Percentiles rank a stretch among this genome's conserved stretches.
phyloP scores from a whole-genome alignment of 2,329 filamentous ascomycete species.

The Colletotrichum viniferum region DNA sequence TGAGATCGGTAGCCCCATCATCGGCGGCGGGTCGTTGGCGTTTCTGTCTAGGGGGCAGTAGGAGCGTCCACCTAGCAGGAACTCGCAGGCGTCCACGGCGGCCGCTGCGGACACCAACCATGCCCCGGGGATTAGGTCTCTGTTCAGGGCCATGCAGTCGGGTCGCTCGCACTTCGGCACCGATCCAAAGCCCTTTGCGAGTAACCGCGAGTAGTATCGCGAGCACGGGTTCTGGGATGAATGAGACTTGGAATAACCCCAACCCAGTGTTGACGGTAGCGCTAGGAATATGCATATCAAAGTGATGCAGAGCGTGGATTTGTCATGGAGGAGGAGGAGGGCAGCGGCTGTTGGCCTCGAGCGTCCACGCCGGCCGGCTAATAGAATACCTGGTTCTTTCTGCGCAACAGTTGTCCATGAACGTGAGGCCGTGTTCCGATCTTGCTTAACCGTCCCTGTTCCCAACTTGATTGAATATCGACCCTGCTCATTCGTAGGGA shows the following conservation, averaged over 20 bases:
- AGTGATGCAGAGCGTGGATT: neutral
- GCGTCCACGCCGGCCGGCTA: neutral
- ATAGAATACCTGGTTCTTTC: constrained; percentile 15
- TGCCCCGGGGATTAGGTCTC: neutral
- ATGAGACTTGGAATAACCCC: neutral
- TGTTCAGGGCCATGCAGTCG: constrained; percentile 5
- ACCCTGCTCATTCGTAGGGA: neutral
- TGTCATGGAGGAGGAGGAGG: neutral
- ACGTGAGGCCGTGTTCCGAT: neutral
- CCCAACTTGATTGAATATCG: neutral
- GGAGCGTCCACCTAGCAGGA: neutral
- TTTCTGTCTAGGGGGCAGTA: constrained; percentile 19
- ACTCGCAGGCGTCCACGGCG: neutral
- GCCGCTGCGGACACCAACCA: neutral
- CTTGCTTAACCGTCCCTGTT: neutral
- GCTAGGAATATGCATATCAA: neutral
- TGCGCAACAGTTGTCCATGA: neutral
- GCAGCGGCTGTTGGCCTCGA: neutral
- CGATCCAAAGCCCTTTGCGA: neutral
- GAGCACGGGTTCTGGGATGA: neutral
- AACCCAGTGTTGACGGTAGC: neutral
- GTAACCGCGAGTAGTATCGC: neutral
- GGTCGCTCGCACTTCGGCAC: neutral
- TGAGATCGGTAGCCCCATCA: constrained; percentile 72
- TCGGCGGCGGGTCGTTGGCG: constrained; percentile 42